Conservation (phyloP, 176 grass and related monocot genomes). For the Carex pumila region DNA sequence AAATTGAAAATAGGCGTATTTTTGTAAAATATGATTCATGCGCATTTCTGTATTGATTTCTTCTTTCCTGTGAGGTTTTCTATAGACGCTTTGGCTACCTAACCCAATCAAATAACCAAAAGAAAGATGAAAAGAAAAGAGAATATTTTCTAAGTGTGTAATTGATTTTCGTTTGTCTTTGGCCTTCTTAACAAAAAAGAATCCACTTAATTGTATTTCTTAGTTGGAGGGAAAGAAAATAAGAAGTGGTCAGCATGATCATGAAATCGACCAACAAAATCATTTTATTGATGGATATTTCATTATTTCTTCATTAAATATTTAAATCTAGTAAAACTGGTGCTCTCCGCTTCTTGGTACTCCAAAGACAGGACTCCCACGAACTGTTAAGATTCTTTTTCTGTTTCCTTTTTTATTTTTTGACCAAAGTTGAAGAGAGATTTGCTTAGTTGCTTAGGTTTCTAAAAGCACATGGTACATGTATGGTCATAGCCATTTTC, state of each 20-base stretch:
- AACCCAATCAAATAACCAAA: no score
- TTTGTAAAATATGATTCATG: no score
- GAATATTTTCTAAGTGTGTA: not conserved
- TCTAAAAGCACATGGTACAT: not conserved
- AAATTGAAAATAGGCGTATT: no score
- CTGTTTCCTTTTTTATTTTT: not conserved
- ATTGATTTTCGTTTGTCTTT: not conserved
- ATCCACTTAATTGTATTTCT: not conserved
- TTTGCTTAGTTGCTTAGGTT: not conserved
- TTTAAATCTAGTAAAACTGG: not conserved
- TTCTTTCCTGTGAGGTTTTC: no score
- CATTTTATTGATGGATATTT: not conserved
- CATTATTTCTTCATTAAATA: not conserved
- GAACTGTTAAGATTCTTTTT: not conserved
- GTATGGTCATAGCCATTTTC: not conserved
- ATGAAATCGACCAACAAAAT: not conserved
- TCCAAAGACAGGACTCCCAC: not conserved
- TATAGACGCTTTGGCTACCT: no score
- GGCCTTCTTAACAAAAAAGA: not conserved
- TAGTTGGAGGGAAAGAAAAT: not conserved
- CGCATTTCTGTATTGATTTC: not conserved
- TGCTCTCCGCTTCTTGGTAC: not conserved
- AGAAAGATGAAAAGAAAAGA: no score
- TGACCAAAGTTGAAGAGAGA: not conserved
- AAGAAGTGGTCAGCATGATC: constrained; percentile 1